Base-by-base conservation (phyloP, 805 yeast genomes). In the Candida orba region DNA sequence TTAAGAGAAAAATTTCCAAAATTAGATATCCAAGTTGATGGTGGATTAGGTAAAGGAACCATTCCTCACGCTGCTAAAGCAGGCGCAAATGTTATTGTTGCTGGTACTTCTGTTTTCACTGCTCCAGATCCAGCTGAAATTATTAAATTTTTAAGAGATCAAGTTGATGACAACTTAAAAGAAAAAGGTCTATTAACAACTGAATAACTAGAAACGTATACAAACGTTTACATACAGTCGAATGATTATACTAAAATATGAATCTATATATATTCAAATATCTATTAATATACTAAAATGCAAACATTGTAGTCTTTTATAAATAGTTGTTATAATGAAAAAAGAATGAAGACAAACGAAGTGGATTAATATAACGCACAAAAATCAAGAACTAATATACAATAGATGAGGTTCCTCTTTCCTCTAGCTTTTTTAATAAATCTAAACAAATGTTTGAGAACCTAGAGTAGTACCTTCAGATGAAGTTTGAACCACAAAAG, bases 21-120 rank as follows among this genome's bases (percentile, higher is more conserved):
- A 17, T 69, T 91, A 62, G 81, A 91, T 66, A 86, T 93, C 54
- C 91, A 93, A 68, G 99, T 93, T 17, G 99, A 93, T 64, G 99
- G 99, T 52, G 99, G 99, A 0, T 69, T 93, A 47, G 95, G 95
- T 45, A 80, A 79, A 51, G 89, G 79, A 36, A 93, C 95, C 2
- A 81, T 91, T 39, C 84, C 79, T 42, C 74, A 71, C 17, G 97
- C 97, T 35, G 96, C 97, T n/a, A 74, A 77, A 42, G 97, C 98
- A 10, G 99, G 99, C 44, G 99, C 99, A 41, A 93, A 93, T 59
- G 96, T 90, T 39, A 89, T 93, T 59, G 99, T 93, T 39, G 97
- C 99, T 4, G 99, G 99, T 37, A 91, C 97, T 14, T 76, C 95
- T 40, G 95, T 91, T 14, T 93, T 90, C 69, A 80, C 81, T 46